These are phyloP conservation scores for Lactarius quietus DNA, from an alignment of 768 basidiomycete genomes.

Conservation along the genomic window DNA sequence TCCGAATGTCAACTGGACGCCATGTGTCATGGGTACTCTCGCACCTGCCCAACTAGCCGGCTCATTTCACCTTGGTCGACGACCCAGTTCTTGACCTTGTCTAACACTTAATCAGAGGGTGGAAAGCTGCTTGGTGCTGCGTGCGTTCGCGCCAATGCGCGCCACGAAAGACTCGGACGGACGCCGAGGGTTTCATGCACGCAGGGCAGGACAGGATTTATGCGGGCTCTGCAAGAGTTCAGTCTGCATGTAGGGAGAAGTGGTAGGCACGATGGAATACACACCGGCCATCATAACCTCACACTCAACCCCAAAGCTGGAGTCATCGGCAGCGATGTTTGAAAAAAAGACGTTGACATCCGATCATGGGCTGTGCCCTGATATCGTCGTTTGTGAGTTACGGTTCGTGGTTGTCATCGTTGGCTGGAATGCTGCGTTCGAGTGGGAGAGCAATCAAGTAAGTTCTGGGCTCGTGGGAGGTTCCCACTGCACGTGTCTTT, in stretches of 20 bases:
- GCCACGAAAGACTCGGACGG: constrained; percentile 53
- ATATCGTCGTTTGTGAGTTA: constrained; percentile 29
- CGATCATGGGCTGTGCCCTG: constrained; percentile 66
- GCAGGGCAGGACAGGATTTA: constrained; percentile 69
- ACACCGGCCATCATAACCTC: constrained; percentile 92
- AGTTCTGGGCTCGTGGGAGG: constrained; percentile 47
- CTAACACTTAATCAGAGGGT: constrained; percentile 79
- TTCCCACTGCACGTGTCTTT: too few species aligned
- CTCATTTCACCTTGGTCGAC: not conserved
- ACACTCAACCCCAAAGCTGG: constrained; percentile 66
- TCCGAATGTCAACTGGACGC: too few species aligned
- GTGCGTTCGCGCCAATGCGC: constrained; percentile 66
- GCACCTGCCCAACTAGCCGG: constrained; percentile 11
- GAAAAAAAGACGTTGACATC: constrained; percentile 91
- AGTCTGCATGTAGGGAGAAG: too few species aligned
- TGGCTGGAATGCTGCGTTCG: too few species aligned
- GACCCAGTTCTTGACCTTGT: constrained; percentile 77
- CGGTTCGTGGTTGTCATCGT: not conserved
- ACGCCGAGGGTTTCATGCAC: constrained; percentile 46
- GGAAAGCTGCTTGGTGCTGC: constrained; percentile 70
- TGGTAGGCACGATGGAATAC: constrained; percentile 18
- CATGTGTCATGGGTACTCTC: constrained; percentile 7
- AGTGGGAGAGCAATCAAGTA: too few species aligned
- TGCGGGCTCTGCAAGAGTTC: constrained; percentile 49
- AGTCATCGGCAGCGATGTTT: constrained; percentile 43